Conservation (phyloP, 495 filamentous ascomycete species). For the Aspergillus campestris region DNA sequence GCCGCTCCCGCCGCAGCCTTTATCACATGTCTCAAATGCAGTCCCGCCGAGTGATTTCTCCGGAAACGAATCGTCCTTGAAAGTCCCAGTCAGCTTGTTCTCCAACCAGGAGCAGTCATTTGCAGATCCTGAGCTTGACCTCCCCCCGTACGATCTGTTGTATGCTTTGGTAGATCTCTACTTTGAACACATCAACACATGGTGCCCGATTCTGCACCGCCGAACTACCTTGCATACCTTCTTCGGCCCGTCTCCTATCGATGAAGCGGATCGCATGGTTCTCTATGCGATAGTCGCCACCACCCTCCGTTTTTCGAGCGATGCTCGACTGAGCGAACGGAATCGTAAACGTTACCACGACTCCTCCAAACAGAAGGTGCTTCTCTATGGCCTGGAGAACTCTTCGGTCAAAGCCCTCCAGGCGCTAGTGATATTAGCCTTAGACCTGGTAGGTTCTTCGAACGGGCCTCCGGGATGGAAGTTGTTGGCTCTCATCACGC, state of each 20-base stretch:
- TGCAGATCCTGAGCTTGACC: slow-evolving; percentile 57
- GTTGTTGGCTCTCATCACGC: slow-evolving; percentile 74
- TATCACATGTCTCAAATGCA: slow-evolving; percentile 16
- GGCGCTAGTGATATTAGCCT: slow-evolving; percentile 71
- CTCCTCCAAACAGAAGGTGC: slow-evolving; percentile 73
- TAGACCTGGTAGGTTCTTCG: slow-evolving; percentile 69
- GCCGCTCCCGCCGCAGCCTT: slow-evolving; percentile 12
- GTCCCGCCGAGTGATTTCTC: slow-evolving; percentile 25
- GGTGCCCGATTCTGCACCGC: slow-evolving; percentile 83
- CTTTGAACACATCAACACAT: slow-evolving; percentile 85
- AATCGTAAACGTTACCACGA: slow-evolving; percentile 65
- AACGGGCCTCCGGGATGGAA: slow-evolving; percentile 88
- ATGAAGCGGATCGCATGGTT: slow-evolving; percentile 73
- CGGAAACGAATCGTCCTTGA: slow-evolving; percentile 39
- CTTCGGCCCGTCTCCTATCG: slow-evolving; percentile 66
- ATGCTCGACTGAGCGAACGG: slow-evolving; percentile 60
- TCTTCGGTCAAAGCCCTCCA: slow-evolving; percentile 81
- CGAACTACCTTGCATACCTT: slow-evolving; percentile 69
- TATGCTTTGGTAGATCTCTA: slow-evolving; percentile 78
- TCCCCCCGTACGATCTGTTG: slow-evolving; percentile 77
- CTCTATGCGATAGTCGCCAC: slow-evolving; percentile 83
- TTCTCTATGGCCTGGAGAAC: slow-evolving; percentile 78
- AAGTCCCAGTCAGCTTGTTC: slow-evolving; percentile 33
- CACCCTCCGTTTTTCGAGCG: slow-evolving; percentile 71
- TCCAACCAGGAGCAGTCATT: slow-evolving; percentile 36